phyloP scores from a whole-genome alignment of 2,329 filamentous ascomycete genomes.

The Neofusicoccum parvum region DNA sequence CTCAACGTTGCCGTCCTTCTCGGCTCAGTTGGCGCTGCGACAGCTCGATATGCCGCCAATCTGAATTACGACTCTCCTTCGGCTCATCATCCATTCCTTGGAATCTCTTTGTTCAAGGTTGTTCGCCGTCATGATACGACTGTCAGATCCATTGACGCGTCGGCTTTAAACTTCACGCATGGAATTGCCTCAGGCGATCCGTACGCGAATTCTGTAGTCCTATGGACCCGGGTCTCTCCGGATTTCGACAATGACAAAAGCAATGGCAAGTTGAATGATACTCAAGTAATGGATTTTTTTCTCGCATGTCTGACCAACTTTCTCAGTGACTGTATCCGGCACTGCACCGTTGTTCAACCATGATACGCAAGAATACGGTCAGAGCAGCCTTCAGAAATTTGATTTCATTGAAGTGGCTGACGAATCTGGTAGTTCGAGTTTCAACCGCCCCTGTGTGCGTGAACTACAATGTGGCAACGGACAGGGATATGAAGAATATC shows the following conservation, averaged over 20 bases:
- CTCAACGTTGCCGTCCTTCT: neutral
- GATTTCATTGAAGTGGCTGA: neutral
- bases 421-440: slow-evolving; percentile 38
- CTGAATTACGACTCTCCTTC: slow-evolving; percentile 69
- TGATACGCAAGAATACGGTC: slow-evolving; percentile 44
- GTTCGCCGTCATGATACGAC: slow-evolving; percentile 54
- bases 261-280: slow-evolving; percentile 27
- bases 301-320: neutral
- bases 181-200: slow-evolving; percentile 47
- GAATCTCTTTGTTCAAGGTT: slow-evolving; percentile 63
- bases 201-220: slow-evolving; percentile 42
- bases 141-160: slow-evolving; percentile 34
- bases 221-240: slow-evolving; percentile 45
- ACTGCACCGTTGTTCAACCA: slow-evolving; percentile 50
- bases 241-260: slow-evolving; percentile 33
- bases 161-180: slow-evolving; percentile 64
- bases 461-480: slow-evolving; percentile 60
- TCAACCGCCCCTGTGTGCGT: slow-evolving; percentile 67
- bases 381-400: neutral
- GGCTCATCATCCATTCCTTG: slow-evolving; percentile 61
- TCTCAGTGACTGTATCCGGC: slow-evolving; percentile 53
- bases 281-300: neutral
- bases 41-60: slow-evolving; percentile 42
- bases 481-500: slow-evolving; percentile 48
- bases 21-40: neutral